These are phyloP conservation scores for Micractinium conductrix DNA, from an alignment of 139 green algal species.

Conservation along the genomic window DNA sequence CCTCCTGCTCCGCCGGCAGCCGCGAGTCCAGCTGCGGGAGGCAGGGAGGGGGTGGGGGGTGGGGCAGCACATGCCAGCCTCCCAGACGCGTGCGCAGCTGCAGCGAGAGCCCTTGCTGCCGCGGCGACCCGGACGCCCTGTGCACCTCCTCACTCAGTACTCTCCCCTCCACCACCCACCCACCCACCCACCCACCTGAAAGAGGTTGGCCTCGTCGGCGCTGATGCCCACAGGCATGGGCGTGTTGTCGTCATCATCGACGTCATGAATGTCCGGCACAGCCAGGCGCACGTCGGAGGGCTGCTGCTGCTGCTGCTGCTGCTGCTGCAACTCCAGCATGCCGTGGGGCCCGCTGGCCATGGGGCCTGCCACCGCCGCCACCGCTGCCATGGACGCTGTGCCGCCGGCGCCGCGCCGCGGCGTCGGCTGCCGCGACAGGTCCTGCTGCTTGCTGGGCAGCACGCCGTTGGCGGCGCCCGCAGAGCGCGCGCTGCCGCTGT, in stretches of 20 bases:
- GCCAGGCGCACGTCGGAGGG: not conserved
- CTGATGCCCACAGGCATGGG: conserved; percentile 29
- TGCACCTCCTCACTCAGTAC: not conserved
- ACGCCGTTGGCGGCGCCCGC: not conserved
- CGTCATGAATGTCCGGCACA: not conserved
- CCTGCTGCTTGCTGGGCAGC: not conserved
- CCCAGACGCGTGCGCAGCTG: not conserved
- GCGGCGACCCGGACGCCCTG: not conserved
- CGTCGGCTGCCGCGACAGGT: not conserved
- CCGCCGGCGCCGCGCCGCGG: not conserved
- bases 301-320: not conserved
- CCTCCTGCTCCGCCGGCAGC: conserved; percentile 20
- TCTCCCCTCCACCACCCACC: not conserved
- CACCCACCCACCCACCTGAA: not conserved
- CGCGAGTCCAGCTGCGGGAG: conserved; percentile 18
- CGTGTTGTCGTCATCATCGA: conserved; percentile 6
- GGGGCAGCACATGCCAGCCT: not conserved
- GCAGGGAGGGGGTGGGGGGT: not conserved
- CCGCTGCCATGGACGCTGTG: not conserved
- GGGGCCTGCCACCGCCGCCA: not conserved
- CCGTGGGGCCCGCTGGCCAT: not conserved
- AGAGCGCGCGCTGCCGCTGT: not conserved
- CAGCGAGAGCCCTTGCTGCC: not conserved
- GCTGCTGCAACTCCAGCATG: not conserved
- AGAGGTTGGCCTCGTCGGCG: conserved; percentile 12